A percentile compares a stretch with the other conserved stretches of the same genome.
Conservation (phyloP, 140 eudicot genomes). For the Oenanthe javanica region DNA sequence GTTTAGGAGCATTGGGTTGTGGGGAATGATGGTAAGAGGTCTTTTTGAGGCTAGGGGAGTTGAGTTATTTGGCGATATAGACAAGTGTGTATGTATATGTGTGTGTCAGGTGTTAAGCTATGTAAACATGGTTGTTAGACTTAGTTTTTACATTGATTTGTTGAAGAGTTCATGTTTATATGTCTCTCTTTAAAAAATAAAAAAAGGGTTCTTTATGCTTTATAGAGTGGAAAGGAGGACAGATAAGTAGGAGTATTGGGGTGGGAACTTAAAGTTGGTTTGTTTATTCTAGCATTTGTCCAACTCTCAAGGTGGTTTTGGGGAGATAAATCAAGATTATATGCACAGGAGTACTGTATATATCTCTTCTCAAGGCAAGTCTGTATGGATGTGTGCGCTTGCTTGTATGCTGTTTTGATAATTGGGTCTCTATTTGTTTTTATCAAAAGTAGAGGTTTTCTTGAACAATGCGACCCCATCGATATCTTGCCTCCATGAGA, state of each 20-base stretch:
- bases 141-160: neutral
- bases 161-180: neutral
- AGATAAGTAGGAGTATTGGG: neutral
- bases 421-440: neutral
- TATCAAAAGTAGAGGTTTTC: slow-evolving; percentile 3
- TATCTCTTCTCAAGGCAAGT: slow-evolving; percentile 2
- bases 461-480: neutral
- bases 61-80: neutral
- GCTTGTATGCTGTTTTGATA: neutral
- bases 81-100: neutral
- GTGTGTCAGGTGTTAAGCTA: neutral
- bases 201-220: neutral
- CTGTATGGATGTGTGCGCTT: neutral
- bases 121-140: neutral
- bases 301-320: neutral
- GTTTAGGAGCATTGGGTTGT: slow-evolving; percentile 2
- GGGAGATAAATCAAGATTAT: neutral
- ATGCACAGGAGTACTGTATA: neutral
- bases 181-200: neutral
- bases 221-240: neutral
- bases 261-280: slow-evolving; percentile 1
- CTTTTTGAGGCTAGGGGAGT: slow-evolving; percentile 3
- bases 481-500: neutral
- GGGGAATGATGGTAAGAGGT: slow-evolving; percentile 10
- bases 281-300: neutral